These are phyloP conservation scores for Leptographium wingfieldii DNA, from an alignment of 2,329 filamentous ascomycete species.

Conservation along the genomic window DNA sequence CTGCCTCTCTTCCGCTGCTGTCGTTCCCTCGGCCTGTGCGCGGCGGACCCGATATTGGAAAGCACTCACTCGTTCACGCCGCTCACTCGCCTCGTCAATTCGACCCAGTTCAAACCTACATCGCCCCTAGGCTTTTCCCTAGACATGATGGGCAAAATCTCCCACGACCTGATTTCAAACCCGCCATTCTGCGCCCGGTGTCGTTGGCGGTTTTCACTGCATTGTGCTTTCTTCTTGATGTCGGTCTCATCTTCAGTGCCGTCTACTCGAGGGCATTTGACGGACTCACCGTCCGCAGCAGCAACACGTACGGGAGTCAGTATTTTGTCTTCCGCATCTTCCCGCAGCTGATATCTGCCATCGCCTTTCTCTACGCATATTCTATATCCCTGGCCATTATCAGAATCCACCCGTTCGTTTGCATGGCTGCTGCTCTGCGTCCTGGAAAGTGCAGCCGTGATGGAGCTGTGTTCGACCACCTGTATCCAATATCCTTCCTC, in stretches of 20 bases:
- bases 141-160: conserved; percentile 3
- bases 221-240: conserved; percentile 57
- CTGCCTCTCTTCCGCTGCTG: background rate
- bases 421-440: conserved; percentile 45
- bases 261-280: conserved; percentile 49
- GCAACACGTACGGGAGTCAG: conserved; percentile 52
- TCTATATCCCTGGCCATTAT: conserved; percentile 62
- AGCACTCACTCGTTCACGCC: conserved; percentile 1
- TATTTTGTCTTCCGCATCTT: conserved; percentile 84
- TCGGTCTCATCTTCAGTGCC: conserved; percentile 59
- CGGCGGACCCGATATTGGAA: background rate
- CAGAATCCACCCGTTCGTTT: conserved; percentile 63
- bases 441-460: conserved; percentile 45
- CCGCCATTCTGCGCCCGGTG: conserved; percentile 54
- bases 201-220: conserved; percentile 49
- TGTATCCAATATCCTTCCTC: conserved; percentile 59
- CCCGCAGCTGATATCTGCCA: conserved; percentile 61
- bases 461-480: conserved; percentile 52
- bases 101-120: conserved; percentile 8
- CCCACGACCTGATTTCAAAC: conserved; percentile 51
- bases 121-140: conserved; percentile 6
- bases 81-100: conserved; percentile 1
- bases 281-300: conserved; percentile 56
- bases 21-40: conserved; percentile 12
- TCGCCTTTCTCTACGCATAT: conserved; percentile 66